A percentile compares a stretch with the other conserved stretches of the same genome.
phyloP scores from a whole-genome alignment of 306 rosid genomes.

The Rosa lucieae region DNA sequence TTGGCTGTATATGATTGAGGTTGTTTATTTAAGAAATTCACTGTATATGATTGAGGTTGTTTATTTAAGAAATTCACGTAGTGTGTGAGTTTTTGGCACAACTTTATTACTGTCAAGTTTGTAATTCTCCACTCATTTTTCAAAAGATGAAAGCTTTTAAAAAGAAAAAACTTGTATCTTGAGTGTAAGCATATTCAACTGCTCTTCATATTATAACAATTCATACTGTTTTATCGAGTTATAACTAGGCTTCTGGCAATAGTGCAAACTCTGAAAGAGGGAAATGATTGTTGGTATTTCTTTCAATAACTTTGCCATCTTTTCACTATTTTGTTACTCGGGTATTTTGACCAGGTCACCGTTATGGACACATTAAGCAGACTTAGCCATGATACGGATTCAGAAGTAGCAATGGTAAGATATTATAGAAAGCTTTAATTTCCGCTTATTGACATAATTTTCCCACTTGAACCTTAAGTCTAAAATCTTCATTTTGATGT shows the following conservation, averaged over 20 bases:
- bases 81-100: neutral
- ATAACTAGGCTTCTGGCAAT: neutral
- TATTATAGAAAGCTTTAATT: neutral
- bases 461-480: conserved; percentile 17
- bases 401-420: conserved; percentile 98
- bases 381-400: conserved; percentile 93
- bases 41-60: too few relatives aligned
- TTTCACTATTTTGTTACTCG: conserved; percentile 26
- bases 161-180: neutral
- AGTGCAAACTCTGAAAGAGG: neutral
- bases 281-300: neutral
- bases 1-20: neutral
- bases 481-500: conserved; percentile 28
- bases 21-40: neutral
- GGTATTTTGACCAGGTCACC: conserved; percentile 59
- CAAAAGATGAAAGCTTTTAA: neutral
- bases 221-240: neutral
- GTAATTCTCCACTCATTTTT: neutral
- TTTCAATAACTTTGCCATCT: neutral
- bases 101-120: neutral
- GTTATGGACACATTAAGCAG: conserved; percentile 98
- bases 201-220: neutral
- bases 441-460: conserved; percentile 11
- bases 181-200: neutral
- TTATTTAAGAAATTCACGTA: neutral